phyloP scores from a whole-genome alignment of 805 yeast species.

The Candida saitoana region DNA sequence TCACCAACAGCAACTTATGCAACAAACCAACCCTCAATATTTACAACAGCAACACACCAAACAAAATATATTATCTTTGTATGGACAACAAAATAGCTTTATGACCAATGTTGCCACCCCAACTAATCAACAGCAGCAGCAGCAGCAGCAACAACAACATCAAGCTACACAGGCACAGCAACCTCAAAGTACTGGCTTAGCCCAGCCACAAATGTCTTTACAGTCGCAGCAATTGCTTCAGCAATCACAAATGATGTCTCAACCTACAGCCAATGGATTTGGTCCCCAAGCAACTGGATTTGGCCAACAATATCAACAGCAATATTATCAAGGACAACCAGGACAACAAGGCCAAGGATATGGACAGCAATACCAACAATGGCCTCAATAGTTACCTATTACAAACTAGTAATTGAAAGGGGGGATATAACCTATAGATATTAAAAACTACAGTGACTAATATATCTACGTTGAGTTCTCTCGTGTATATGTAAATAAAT shows the following conservation, averaged over 20 bases:
- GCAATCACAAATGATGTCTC: constrained; percentile 8
- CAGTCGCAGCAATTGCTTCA: constrained; percentile 6
- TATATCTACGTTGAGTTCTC: no score
- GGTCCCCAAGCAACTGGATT: constrained; percentile 6
- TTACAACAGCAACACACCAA: constrained; percentile 35
- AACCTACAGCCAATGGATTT: constrained; percentile 10
- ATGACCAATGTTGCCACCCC: constrained; percentile 26
- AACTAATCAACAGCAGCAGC: constrained; percentile 11
- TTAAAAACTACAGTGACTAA: no score
- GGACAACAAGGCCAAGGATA: not conserved
- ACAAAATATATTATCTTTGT: constrained; percentile 38
- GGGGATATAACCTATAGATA: no score
- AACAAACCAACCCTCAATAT: constrained; percentile 31
- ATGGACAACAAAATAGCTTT: constrained; percentile 33
- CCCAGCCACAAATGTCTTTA: constrained; percentile 3
- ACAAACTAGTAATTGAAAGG: no score
- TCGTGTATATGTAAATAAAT: no score
- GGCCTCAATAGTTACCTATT: not conserved
- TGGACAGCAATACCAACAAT: not conserved
- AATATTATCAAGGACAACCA: not conserved
- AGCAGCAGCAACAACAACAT: constrained; percentile 13
- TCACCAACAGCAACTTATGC: constrained; percentile 36
- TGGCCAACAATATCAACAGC: constrained; percentile 3
- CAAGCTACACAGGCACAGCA: constrained; percentile 6
- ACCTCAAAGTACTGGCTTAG: constrained; percentile 8